A percentile compares a stretch with the other conserved stretches of the same genome.
These are phyloP conservation scores for Kurtzmaniella quercitrusa DNA, from an alignment of 1,139 yeast genomes.

Conservation along the genomic window DNA sequence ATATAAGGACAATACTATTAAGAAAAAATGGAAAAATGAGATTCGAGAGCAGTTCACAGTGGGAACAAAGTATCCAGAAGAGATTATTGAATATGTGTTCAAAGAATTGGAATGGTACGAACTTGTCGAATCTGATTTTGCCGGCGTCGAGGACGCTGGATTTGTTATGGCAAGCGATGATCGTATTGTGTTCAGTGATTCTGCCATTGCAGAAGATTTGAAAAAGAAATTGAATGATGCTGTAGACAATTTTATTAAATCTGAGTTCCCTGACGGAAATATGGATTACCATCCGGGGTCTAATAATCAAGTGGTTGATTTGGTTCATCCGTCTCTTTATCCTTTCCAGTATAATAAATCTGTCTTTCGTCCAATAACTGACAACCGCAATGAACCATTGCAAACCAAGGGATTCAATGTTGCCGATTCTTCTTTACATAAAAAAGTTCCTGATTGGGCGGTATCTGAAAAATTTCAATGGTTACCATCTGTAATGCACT, in stretches of 20 bases:
- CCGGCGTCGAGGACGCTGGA: slow-evolving; percentile 10
- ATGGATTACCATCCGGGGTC: slow-evolving; percentile 38
- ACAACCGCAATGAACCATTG: slow-evolving; percentile 5
- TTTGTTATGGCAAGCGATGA: slow-evolving; percentile 11
- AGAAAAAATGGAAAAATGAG: slow-evolving; percentile 30
- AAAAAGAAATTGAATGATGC: slow-evolving; percentile 3
- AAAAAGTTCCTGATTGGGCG: slow-evolving; percentile 15
- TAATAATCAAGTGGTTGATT: slow-evolving; percentile 31
- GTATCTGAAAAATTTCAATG: slow-evolving; percentile 26
- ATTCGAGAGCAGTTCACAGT: slow-evolving; percentile 14
- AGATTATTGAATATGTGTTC: slow-evolving; percentile 21
- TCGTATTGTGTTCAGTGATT: slow-evolving; percentile 11
- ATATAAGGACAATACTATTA: slow-evolving; percentile 22
- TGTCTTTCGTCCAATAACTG: slow-evolving; percentile 20
- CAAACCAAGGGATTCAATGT: slow-evolving; percentile 12
- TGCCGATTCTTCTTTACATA: slow-evolving; percentile 13
- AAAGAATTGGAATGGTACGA: slow-evolving; percentile 29
- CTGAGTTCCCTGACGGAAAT: slow-evolving; percentile 12
- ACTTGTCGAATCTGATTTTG: slow-evolving; percentile 11
- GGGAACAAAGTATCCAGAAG: slow-evolving; percentile 22
- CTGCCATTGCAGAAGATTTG: background rate
- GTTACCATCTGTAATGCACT: slow-evolving; percentile 23
- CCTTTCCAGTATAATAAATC: slow-evolving; percentile 34
- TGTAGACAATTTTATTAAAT: slow-evolving; percentile 10
- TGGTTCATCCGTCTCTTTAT: slow-evolving; percentile 42